Percentiles rank a stretch among this genome's conserved stretches.
These are phyloP conservation scores for Wolfiporia cocos DNA, from an alignment of 1,284 basidiomycete species.

Conservation along the genomic window DNA sequence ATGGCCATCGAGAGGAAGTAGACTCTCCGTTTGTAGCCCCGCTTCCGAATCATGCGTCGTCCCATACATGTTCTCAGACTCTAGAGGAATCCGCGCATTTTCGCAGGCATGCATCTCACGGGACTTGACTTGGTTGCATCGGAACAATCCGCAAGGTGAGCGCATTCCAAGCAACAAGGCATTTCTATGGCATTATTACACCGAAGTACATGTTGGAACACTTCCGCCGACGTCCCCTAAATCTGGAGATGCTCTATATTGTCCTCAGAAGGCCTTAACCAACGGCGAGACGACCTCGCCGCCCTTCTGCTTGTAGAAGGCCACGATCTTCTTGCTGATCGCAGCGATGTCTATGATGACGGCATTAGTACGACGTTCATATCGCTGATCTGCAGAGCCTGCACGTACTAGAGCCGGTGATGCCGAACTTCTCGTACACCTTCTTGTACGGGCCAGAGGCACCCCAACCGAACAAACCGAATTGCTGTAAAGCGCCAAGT, in stretches of 20 bases:
- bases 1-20: slow-evolving; percentile 52
- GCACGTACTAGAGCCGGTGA: slow-evolving; percentile 70
- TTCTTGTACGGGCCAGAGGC: slow-evolving; percentile 87
- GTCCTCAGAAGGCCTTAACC: slow-evolving; percentile 46
- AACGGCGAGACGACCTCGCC: slow-evolving; percentile 75
- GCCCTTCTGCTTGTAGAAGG: slow-evolving; percentile 83
- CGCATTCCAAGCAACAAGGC: too few species aligned
- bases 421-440: slow-evolving; percentile 86
- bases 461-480: slow-evolving; percentile 78
- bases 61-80: too few species aligned
- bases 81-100: too few species aligned
- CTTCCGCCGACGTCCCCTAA: not conserved
- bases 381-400: too few species aligned
- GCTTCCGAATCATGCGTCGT: too few species aligned
- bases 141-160: too few species aligned
- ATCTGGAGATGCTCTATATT: too few species aligned
- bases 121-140: too few species aligned
- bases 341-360: slow-evolving; percentile 77
- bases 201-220: slow-evolving; percentile 9
- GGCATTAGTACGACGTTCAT: too few species aligned
- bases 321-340: slow-evolving; percentile 81
- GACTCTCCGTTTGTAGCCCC: too few species aligned
- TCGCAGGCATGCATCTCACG: too few species aligned
- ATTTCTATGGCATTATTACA: slow-evolving; percentile 2
- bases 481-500: slow-evolving; percentile 43